These are phyloP conservation scores for Eucommia ulmoides DNA, from an alignment of 257 asterid species.

Conservation along the genomic window DNA sequence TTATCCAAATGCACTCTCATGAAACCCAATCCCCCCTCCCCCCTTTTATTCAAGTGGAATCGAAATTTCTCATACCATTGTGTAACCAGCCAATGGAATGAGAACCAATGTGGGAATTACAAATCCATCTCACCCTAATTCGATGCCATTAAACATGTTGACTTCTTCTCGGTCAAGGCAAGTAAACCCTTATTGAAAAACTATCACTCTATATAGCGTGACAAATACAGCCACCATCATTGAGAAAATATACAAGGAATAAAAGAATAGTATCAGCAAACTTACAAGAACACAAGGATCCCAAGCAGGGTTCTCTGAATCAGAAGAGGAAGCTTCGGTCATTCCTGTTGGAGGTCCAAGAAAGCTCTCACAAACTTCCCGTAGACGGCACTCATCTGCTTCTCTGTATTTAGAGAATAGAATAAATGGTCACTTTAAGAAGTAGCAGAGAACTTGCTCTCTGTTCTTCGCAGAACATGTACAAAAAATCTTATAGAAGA, in stretches of 20 bases:
- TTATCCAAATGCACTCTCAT: too few relatives aligned
- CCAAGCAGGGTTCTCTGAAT: slow-evolving; percentile 47
- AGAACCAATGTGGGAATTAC: too few relatives aligned
- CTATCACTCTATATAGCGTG: not conserved
- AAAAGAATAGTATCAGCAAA: too few relatives aligned
- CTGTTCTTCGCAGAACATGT: not conserved
- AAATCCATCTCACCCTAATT: too few relatives aligned
- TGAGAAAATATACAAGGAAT: not conserved
- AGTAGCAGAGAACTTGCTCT: not conserved
- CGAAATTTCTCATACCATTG: too few relatives aligned
- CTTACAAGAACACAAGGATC: slow-evolving; percentile 76
- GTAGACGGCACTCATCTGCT: slow-evolving; percentile 78
- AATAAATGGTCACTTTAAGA: not conserved
- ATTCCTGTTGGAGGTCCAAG: slow-evolving; percentile 96
- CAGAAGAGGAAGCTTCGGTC: slow-evolving; percentile 35
- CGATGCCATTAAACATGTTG: too few relatives aligned
- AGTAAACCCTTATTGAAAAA: not conserved
- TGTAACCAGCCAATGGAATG: too few relatives aligned
- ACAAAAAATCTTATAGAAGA: not conserved
- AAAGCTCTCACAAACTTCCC: slow-evolving; percentile 94
- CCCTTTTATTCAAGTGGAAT: too few relatives aligned
- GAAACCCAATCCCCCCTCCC: too few relatives aligned
- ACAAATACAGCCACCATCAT: not conserved
- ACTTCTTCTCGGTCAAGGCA: not conserved
- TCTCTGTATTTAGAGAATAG: slow-evolving; percentile 40